A percentile compares a stretch with the other conserved stretches of the same genome.
phyloP scores from a whole-genome alignment of 352 stramenopile species.

The Globisporangium paddicum region DNA sequence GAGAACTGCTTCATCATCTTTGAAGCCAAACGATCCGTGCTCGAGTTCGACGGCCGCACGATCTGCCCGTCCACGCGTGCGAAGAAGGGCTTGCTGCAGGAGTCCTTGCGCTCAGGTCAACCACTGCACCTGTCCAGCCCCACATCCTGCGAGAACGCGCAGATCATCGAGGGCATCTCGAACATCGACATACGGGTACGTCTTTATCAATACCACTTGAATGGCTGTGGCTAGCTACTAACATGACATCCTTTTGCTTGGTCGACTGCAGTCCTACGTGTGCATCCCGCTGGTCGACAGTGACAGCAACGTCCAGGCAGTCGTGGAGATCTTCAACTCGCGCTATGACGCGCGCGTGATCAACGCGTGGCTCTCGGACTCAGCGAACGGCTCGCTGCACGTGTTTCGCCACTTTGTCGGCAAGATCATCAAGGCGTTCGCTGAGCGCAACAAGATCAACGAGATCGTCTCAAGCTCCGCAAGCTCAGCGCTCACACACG shows the following conservation, averaged over 20 bases:
- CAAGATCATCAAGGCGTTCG: slow-evolving; percentile 43
- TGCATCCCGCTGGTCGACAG: slow-evolving; percentile 66
- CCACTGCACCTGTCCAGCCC: slow-evolving; percentile 30
- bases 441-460: slow-evolving; percentile 31
- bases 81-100: slow-evolving; percentile 18
- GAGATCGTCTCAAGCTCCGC: slow-evolving; percentile 15
- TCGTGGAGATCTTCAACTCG: slow-evolving; percentile 71
- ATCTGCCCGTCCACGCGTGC: slow-evolving; percentile 37
- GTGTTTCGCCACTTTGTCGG: slow-evolving; percentile 62
- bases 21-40: slow-evolving; percentile 38
- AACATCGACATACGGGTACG: slow-evolving; percentile 43
- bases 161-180: slow-evolving; percentile 21
- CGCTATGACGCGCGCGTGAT: slow-evolving; percentile 37
- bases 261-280: slow-evolving; percentile 40
- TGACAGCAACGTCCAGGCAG: slow-evolving; percentile 38
- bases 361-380: slow-evolving; percentile 35
- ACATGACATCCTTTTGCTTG: background rate
- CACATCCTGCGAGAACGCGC: slow-evolving; percentile 16
- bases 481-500: background rate
- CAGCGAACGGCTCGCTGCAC: slow-evolving; percentile 36
- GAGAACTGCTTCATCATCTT: slow-evolving; percentile 62
- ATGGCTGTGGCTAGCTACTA: background rate
- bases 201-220: background rate
- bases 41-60: slow-evolving; percentile 55
- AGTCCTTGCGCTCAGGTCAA: slow-evolving; percentile 24